Evolutionary conservation across 768 basidiomycete species (phyloP).

Genomic region (Kwoniella mangroviensis): DNA sequence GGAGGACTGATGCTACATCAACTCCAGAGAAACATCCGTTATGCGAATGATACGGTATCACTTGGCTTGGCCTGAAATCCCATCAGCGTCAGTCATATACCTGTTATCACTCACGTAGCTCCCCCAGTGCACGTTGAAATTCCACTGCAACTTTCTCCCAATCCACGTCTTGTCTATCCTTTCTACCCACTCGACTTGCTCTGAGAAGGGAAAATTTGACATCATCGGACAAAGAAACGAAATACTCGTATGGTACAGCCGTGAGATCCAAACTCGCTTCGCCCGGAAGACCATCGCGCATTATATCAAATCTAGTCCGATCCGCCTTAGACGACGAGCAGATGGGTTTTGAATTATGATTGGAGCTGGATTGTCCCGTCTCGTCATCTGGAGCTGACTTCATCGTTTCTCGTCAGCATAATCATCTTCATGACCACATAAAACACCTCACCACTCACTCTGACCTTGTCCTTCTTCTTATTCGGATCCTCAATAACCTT

Average conservation of each 20-base stretch:
- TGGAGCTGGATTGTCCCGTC: not conserved
- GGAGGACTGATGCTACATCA: too few relatives aligned
- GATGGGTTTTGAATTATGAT: too few relatives aligned
- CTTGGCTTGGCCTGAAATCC: not conserved
- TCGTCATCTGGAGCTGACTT: not conserved
- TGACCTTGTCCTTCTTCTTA: not conserved
- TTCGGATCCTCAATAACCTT: not conserved
- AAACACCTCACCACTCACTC: not conserved
- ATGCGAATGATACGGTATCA: too few relatives aligned
- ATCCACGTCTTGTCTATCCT: not conserved
- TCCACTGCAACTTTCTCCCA: constrained; percentile 20
- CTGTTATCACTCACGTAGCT: not conserved
- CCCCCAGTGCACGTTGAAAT: constrained; percentile 5
- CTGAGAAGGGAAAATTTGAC: constrained; percentile 16
- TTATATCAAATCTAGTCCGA: not conserved
- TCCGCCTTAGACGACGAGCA: not conserved
- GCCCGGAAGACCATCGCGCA: constrained; percentile 7
- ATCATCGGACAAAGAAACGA: constrained; percentile 7
- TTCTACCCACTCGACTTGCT: constrained; percentile 8
- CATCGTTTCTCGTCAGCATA: not conserved
- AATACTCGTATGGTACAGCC: constrained; percentile 18
- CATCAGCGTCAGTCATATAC: not conserved
- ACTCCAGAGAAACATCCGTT: too few relatives aligned
- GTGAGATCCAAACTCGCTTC: constrained; percentile 16
- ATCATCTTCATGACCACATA: not conserved